phyloP scores from a whole-genome alignment of 192 early-diverging fungal species.

The Entomortierella beljakovae region DNA sequence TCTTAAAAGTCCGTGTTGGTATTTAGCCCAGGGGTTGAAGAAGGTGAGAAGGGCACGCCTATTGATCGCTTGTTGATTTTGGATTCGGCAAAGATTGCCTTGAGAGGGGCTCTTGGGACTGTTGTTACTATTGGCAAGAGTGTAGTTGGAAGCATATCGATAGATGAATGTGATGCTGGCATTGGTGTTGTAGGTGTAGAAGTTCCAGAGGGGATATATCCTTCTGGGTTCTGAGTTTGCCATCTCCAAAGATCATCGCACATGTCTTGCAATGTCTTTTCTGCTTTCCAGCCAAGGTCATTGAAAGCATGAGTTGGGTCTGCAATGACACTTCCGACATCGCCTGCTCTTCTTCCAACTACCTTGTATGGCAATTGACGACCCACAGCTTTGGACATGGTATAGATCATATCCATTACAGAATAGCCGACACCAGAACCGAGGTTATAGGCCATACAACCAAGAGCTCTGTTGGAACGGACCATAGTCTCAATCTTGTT shows the following conservation, averaged over 20 bases:
- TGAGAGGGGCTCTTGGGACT: constrained; percentile 18
- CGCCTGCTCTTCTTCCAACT: constrained; percentile 78
- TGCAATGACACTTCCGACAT: constrained; percentile 88
- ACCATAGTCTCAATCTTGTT: constrained; percentile 68
- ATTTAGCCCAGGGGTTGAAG: constrained; percentile 32
- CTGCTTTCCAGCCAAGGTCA: constrained; percentile 53
- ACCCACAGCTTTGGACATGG: constrained; percentile 85
- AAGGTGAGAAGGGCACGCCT: not conserved
- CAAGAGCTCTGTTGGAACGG: constrained; percentile 55
- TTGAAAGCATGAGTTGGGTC: constrained; percentile 62
- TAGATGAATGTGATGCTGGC: constrained; percentile 17
- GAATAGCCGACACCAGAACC: constrained; percentile 92
- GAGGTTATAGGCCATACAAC: constrained; percentile 85
- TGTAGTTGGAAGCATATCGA: constrained; percentile 21
- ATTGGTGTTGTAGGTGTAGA: constrained; percentile 37
- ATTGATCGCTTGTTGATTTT: not conserved
- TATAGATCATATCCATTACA: constrained; percentile 82
- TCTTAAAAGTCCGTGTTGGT: constrained; percentile 12
- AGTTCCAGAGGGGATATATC: constrained; percentile 37
- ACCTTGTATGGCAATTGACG: constrained; percentile 80
- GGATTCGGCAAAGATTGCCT: constrained; percentile 3
- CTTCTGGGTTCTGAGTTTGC: constrained; percentile 65
- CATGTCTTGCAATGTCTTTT: constrained; percentile 59
- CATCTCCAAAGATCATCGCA: constrained; percentile 71
- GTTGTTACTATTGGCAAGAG: constrained; percentile 30